Percentiles rank a stretch among this genome's conserved stretches.
Conservation (phyloP, 495 filamentous ascomycete genomes). For the Geopyxis carbonaria region DNA sequence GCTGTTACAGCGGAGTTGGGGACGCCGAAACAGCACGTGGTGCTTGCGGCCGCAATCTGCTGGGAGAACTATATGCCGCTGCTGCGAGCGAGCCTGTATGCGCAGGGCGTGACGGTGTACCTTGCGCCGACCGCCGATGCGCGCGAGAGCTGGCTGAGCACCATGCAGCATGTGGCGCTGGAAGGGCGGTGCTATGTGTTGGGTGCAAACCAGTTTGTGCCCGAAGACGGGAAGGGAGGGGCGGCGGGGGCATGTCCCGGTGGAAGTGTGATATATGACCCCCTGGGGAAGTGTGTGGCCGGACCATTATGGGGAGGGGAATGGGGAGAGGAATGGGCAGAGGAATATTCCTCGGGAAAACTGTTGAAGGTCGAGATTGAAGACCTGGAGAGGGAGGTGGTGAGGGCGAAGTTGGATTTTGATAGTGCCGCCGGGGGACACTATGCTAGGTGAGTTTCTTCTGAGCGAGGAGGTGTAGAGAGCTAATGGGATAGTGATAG, state of each 20-base stretch:
- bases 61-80: slow-evolving; percentile 98
- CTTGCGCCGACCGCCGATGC: slow-evolving; percentile 82
- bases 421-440: slow-evolving; percentile 27
- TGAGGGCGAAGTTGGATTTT: slow-evolving; percentile 39
- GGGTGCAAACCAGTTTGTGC: slow-evolving; percentile 67
- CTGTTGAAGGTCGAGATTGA: slow-evolving; percentile 34
- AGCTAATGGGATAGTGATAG: slow-evolving; percentile 28
- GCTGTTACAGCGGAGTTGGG: slow-evolving; percentile 68
- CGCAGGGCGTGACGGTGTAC: slow-evolving; percentile 84
- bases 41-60: slow-evolving; percentile 74
- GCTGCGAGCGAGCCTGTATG: slow-evolving; percentile 60
- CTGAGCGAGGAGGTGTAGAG: slow-evolving; percentile 30
- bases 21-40: slow-evolving; percentile 45
- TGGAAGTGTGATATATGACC: slow-evolving; percentile 67
- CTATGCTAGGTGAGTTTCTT: slow-evolving; percentile 17
- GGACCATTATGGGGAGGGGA: slow-evolving; percentile 79
- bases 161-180: slow-evolving; percentile 63
- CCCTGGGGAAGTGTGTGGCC: slow-evolving; percentile 56
- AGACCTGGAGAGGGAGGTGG: slow-evolving; percentile 28
- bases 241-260: slow-evolving; percentile 45
- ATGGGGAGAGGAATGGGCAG: too few species aligned
- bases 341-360: too few species aligned
- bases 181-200: slow-evolving; percentile 82
- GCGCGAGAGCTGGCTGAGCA: slow-evolving; percentile 64
- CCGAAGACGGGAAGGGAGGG: slow-evolving; percentile 6